phyloP scores from a whole-genome alignment of 2,329 filamentous ascomycete genomes.

The Penicillium sp. region DNA sequence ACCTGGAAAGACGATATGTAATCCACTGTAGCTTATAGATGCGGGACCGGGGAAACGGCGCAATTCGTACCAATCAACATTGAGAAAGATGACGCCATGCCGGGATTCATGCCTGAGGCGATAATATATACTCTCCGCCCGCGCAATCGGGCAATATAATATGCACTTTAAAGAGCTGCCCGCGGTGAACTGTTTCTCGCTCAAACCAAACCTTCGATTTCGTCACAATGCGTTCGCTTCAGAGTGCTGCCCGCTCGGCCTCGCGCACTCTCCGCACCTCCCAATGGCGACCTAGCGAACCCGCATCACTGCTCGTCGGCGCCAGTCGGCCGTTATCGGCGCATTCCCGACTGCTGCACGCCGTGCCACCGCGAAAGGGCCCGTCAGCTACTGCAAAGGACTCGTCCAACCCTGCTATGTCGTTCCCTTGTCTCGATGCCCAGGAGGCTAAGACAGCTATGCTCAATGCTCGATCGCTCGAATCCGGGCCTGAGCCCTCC shows the following conservation, averaged over 20 bases:
- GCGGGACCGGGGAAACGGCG: background rate
- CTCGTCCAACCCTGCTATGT: conserved; percentile 77
- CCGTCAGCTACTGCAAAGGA: conserved; percentile 20
- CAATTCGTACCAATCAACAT: conserved; percentile 18
- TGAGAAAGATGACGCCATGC: conserved; percentile 22
- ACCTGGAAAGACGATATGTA: background rate
- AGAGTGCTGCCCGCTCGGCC: conserved; percentile 18
- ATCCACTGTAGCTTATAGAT: background rate
- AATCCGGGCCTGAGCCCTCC: conserved; percentile 83
- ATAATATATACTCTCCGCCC: conserved; percentile 6
- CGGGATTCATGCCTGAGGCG: conserved; percentile 14
- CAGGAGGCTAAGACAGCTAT: conserved; percentile 75
- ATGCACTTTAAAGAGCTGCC: conserved; percentile 1
- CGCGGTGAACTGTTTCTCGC: background rate
- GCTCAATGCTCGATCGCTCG: conserved; percentile 66
- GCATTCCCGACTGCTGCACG: conserved; percentile 23
- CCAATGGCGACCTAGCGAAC: conserved; percentile 17
- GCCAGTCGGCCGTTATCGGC: conserved; percentile 17
- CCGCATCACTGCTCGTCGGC: conserved; percentile 4
- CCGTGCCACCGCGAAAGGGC: conserved; percentile 18
- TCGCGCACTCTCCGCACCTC: conserved; percentile 15
- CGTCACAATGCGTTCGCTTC: conserved; percentile 22
- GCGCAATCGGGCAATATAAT: conserved; percentile 8
- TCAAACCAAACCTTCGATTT: background rate
- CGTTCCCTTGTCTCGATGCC: conserved; percentile 86